Base-by-base conservation (phyloP, 805 yeast species). In the Zygosaccharomyces pseudorouxii region DNA sequence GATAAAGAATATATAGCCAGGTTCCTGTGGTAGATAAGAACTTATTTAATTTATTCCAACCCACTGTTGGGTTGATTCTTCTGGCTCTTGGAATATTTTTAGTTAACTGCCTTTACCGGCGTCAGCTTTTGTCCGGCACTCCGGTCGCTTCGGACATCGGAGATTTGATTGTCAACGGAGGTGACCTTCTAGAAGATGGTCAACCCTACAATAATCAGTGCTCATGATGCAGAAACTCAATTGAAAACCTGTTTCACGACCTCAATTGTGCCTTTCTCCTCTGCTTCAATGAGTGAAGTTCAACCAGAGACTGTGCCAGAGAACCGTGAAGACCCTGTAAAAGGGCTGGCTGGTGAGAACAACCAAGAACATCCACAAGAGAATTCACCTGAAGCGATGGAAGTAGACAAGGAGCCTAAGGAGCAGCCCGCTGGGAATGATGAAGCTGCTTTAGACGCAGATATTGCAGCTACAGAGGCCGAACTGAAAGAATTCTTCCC, bases 401-500 rank as follows among this genome's bases (percentile, higher is more conserved):
- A 50, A n/a, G 35, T 48, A 0, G 51, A 48, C 12, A 39, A 45
- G 40, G 45, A 35, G 25, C 10, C 44, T 11, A 40, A 22, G 23
- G 23, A 23, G 5, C 33, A 40, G 18, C 1, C 19, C n/a, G 23
- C n/a, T 18, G 42, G 7, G 11, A 38, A 5, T 12, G n/a, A 27
- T 7, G 39, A 33, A 10, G 27, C 28, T 18, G 40, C 39, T 7
- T 39, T 20, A 12, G 33, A 19, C 3, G 45, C 42, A 7, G 41
- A 31, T 12, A 18, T 43, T 18, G 42, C 48, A 1, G 38, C 20
- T 4, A 28, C 44, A 14, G 42, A 30, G 18, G 31, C 38, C 14
- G 44, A 43, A 41, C 23, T 48, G 28, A 51, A 49, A 39, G 36
- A 41, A 44, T 50, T 38, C 18, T 49, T 45, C 12, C 62, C 62